Conservation (phyloP, 768 basidiomycete species). For the Russula sp. region DNA sequence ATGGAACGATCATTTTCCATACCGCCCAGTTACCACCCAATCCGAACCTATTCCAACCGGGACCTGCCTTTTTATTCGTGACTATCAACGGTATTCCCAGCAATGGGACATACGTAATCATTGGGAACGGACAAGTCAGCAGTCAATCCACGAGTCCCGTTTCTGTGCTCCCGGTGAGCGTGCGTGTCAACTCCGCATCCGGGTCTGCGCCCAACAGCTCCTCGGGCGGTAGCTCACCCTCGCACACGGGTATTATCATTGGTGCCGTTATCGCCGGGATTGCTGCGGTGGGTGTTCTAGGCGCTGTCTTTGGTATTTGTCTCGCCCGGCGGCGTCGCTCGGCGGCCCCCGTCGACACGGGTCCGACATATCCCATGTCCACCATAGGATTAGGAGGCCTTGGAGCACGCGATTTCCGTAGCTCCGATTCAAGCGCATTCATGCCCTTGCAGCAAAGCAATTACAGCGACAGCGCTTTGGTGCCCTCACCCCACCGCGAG, state of each 20-base stretch:
- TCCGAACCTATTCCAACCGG: conserved; percentile 82
- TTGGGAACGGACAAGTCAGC: conserved; percentile 77
- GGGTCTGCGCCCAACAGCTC: conserved; percentile 37
- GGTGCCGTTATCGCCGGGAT: conserved; percentile 49
- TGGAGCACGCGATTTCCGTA: conserved; percentile 33
- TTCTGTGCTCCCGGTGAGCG: conserved; percentile 44
- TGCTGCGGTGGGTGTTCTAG: conserved; percentile 45
- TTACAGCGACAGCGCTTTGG: conserved; percentile 39
- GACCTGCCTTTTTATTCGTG: conserved; percentile 79
- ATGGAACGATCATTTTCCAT: conserved; percentile 73
- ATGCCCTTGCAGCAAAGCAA: conserved; percentile 64
- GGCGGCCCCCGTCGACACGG: conserved; percentile 25
- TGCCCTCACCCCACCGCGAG: conserved; percentile 36
- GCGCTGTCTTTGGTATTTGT: conserved; percentile 48
- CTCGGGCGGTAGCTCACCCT: conserved; percentile 27
- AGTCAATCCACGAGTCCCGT: conserved; percentile 49
- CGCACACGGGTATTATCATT: conserved; percentile 41
- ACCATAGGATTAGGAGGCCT: conserved; percentile 28
- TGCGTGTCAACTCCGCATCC: conserved; percentile 35
- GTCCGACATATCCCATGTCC: conserved; percentile 36
- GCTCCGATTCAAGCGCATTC: conserved; percentile 65
- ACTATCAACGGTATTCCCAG: conserved; percentile 81
- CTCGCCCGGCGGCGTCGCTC: conserved; percentile 48
- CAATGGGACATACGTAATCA: conserved; percentile 66
- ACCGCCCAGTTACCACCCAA: conserved; percentile 81